Conservation (phyloP, 352 stramenopile species). For the Discostella stelligera region DNA sequence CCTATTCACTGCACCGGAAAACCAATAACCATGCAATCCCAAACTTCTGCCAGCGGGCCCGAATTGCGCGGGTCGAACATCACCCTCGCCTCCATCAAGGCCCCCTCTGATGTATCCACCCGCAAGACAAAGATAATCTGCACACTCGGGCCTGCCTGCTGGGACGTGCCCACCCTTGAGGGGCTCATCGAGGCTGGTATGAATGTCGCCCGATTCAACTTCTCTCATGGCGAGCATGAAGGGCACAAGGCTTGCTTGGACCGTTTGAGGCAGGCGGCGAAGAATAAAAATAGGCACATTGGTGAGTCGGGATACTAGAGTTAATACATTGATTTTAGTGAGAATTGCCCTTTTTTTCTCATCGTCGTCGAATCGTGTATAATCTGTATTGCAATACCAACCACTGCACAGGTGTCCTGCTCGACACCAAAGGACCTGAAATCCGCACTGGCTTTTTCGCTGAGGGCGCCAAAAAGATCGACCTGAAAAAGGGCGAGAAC, state of each 20-base stretch:
- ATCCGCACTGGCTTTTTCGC: constrained; percentile 83
- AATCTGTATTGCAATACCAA: background rate
- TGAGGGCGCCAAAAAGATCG: constrained; percentile 76
- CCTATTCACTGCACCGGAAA: background rate
- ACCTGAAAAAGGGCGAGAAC: constrained; percentile 67
- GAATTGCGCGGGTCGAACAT: constrained; percentile 70
- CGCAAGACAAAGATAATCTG: constrained; percentile 99
- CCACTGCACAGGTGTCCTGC: constrained; percentile 86
- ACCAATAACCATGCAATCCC: constrained; percentile 44
- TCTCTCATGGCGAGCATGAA: constrained; percentile 96
- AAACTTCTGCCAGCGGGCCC: constrained; percentile 43
- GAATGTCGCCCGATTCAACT: constrained; percentile 98
- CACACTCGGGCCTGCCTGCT: constrained; percentile 96
- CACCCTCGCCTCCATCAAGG: constrained; percentile 64
- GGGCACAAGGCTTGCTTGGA: constrained; percentile 82
- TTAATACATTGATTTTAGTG: background rate
- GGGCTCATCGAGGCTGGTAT: constrained; percentile 88
- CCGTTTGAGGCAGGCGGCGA: constrained; percentile 74
- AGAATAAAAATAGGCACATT: constrained; percentile 73
- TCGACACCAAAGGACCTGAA: constrained; percentile 96
- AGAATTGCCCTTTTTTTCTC: background rate
- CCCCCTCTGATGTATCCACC: constrained; percentile 45
- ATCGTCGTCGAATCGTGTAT: background rate
- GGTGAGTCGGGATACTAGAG: constrained; percentile 81
- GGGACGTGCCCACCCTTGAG: constrained; percentile 91